These are phyloP conservation scores for Solioccasus polychromus DNA, from an alignment of 768 basidiomycete species.

Conservation along the genomic window DNA sequence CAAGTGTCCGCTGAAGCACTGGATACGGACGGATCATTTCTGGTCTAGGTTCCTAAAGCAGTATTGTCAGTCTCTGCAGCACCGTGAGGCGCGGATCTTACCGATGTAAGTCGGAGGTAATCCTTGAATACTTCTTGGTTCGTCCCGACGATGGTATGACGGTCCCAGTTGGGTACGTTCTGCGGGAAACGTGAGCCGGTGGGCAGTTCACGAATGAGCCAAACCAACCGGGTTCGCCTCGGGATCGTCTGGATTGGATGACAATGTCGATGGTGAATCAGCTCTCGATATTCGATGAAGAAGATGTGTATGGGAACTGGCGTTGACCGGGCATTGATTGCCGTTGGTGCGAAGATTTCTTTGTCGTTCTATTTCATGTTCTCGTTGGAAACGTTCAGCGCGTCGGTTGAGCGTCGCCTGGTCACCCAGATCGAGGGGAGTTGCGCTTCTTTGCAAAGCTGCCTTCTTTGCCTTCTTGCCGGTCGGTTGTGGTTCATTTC, in stretches of 20 bases:
- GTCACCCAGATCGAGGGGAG: slow-evolving; percentile 57
- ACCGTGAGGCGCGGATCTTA: slow-evolving; percentile 31
- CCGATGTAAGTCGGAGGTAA: slow-evolving; percentile 90
- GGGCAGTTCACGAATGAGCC: background rate
- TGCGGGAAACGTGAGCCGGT: slow-evolving; percentile 33
- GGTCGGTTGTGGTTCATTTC: slow-evolving; percentile 42
- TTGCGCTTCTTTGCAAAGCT: slow-evolving; percentile 38
- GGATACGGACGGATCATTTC: slow-evolving; percentile 88
- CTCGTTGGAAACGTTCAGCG: slow-evolving; percentile 87
- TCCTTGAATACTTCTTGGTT: slow-evolving; percentile 91
- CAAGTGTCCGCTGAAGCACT: slow-evolving; percentile 80
- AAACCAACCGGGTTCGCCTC: slow-evolving; percentile 67
- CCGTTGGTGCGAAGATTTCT: slow-evolving; percentile 38
- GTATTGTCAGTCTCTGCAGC: slow-evolving; percentile 4
- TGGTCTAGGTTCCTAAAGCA: slow-evolving; percentile 87
- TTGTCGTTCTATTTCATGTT: slow-evolving; percentile 83
- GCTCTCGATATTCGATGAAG: slow-evolving; percentile 43
- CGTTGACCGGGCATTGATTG: slow-evolving; percentile 36
- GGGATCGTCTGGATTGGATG: slow-evolving; percentile 56
- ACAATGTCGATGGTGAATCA: slow-evolving; percentile 50
- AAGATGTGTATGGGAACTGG: slow-evolving; percentile 52
- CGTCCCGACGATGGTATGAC: slow-evolving; percentile 91
- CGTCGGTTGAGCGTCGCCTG: slow-evolving; percentile 69
- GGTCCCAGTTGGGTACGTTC: slow-evolving; percentile 98
- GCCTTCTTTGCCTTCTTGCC: slow-evolving; percentile 63